Base-by-base conservation (phyloP, 345 rosid genomes). In the Syzygium aqueum region DNA sequence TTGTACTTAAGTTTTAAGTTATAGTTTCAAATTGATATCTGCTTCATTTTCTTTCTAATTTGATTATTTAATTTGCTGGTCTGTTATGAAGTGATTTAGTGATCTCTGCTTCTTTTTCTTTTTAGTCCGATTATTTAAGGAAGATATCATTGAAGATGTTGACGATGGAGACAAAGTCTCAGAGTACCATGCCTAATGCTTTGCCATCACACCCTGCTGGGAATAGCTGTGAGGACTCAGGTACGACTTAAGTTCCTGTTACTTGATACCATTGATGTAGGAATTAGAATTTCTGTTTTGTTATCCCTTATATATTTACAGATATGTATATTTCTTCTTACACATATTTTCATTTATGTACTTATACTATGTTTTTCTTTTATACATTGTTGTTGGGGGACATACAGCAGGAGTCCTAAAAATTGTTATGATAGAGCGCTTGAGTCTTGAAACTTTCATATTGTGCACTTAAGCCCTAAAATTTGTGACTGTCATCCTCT, bases 141-240 rank as follows among this genome's bases (percentile, higher is more conserved):
- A 95, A 91, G 88, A 95, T 96, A 91, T 95, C 98, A 22, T 73
- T 94, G 94, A 97, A 95, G 95, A 94, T 97, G 99, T 93, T 95
- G 84, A 87, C 96, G 51, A 91, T 97, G 94, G 98, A 96, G 91
- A 92, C 87, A 87, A 95, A 93, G 90, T 93, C 96, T 59, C 96
- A 93, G 91, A 92, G 59, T 86, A 5, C 86, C 19, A 86, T 90
- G 51, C 89, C 94, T 54, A 92, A 90, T 90, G 63, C 93, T 77
- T 37, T 92, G 85, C 90, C 93, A 85, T 50, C 93, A 51, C 89
- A 87, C 83, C 28, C 91, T 88, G 78, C 86, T 40, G 91, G 93
- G 54, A 92, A 86, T 90, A 89, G 86, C 86, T 92, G 87, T 90
- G 87, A 91, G 88, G 96, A 95, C 91, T 90, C 93, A 49, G 95